Conservation (phyloP, 768 basidiomycete genomes). For the Leucocoprinus leucothites region DNA sequence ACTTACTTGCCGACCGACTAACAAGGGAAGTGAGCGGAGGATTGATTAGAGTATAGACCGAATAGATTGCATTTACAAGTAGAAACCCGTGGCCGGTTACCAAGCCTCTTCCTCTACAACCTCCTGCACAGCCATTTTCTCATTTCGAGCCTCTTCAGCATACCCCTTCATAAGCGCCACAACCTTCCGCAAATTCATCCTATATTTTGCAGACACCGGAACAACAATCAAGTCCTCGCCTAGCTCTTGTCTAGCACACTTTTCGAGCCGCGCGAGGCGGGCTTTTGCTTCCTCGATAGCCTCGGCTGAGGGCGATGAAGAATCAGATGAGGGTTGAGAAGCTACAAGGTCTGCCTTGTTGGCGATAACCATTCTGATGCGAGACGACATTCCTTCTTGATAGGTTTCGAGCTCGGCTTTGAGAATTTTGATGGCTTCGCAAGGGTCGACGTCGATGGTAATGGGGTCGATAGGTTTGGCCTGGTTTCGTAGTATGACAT, state of each 20-base stretch:
- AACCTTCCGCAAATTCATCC: conserved; percentile 72
- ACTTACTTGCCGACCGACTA: no score
- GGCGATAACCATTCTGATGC: conserved; percentile 80
- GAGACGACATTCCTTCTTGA: conserved; percentile 71
- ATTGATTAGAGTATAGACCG: no score
- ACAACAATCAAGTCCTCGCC: conserved; percentile 60
- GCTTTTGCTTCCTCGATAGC: conserved; percentile 50
- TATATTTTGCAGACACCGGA: conserved; percentile 82
- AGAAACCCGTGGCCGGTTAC: background rate
- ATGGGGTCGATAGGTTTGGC: background rate
- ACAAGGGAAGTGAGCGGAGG: no score
- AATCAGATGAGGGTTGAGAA: conserved; percentile 15
- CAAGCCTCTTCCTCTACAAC: conserved; percentile 18
- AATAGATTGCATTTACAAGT: background rate
- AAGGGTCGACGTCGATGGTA: conserved; percentile 43
- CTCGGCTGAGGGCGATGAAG: conserved; percentile 34
- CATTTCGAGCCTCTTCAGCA: conserved; percentile 42
- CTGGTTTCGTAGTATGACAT: background rate
- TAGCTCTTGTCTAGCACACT: conserved; percentile 52
- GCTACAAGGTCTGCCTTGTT: conserved; percentile 94
- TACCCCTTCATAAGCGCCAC: conserved; percentile 68
- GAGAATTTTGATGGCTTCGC: conserved; percentile 72
- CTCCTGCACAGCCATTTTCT: background rate
- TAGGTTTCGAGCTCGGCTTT: conserved; percentile 83
- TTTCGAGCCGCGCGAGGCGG: conserved; percentile 56